Evolutionary conservation across 2,329 filamentous ascomycete species (phyloP), one percentile per base, ranked within the genome.

Genomic region (Penicillium sp.): DNA sequence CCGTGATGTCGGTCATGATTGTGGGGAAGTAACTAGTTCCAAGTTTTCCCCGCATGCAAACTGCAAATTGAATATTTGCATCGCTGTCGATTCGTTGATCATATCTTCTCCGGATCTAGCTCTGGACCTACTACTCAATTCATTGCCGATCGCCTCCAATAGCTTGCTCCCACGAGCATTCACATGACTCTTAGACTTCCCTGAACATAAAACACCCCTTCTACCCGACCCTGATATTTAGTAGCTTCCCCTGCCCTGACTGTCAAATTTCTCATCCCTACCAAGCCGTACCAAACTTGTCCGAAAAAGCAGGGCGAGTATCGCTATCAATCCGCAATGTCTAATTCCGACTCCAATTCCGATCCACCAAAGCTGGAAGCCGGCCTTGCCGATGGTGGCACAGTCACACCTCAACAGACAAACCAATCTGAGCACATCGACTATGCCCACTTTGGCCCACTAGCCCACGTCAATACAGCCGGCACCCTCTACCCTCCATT

Each of bases 401-500:
- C 23, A 10, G 20, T 9, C 11, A 22, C 24, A 14, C 42, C 39
- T 5, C 42, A 39, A 23, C 13, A 44, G 29, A 32, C 29, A 14
- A 14, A 32, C 29, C 35, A 37, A 11, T 24, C 35, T 14, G 8
- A n/a, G 6, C 29, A 32, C 6, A 9, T 37, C 35, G 35, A 37
- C 11, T 24, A 37, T 46, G 10, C 32, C 24, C 26, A 23, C 40
- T 70, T 69, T 49, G 67, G 69, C 24, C 75, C 75, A 26, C 61
- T 77, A 24, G 69, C 73, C 1, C 70, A 73, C 48, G 55, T 69
- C 44, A 64, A 67, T 51, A 70, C 37, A 48, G 67, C 34, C 61
- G 59, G 41, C 58, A 63, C 18, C 8, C 62, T 66, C 18, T 63
- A 79, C 36, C 72, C 77, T 41, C 76, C 83, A 54, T 84, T 84